Base-by-base conservation (phyloP, 768 basidiomycete genomes). In the Tylopilus sp. region DNA sequence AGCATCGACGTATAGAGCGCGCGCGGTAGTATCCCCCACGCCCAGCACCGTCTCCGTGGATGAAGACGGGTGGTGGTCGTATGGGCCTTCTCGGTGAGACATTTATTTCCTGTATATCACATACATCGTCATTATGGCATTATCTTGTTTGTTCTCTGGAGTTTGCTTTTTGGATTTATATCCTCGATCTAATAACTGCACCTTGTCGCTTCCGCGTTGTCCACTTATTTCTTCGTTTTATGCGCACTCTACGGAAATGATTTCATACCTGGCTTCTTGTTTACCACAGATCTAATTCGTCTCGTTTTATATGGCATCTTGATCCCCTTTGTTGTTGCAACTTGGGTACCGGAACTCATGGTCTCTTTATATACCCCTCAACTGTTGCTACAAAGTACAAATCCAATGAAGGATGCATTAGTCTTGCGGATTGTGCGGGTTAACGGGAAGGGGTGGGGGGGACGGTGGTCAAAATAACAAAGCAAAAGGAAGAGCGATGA, bases 1-100 rank as follows among this genome's bases (percentile, higher is more conserved):
- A 13, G 75, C 83, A 10, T 92, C 90, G n/a, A 33, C 61, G 30
- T 68, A 62, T 50, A 72, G 73, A 26, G 63, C 69, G 3, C 59
- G 40, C 12, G 69, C 72, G 38, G 64, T 72, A 18, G 76, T 83
- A 13, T 92, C 90, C 2, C 91, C 91, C 8, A 83, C 90, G 23
- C 83, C 82, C 22, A 92, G 91, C 61, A 79, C 73, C 2, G 83
- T 85, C n/a, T 88, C 87, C 1, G 73, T 81, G 51, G 81, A 80
- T 38, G 75, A 82, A 1, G 85, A 92, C 42, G 91, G 90, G 31
- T 93, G 90, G 91, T 92, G 82, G 79, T 71, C 73, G 59, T 88
- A 67, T 40, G 13, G 15, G 38, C 44, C 20, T 23, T 13, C 36
- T 45, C 21, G 18, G 36, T 39, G 41, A 40, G 44, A 55, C n/a